Conservation (phyloP, 208 protist genomes). For the Plasmodiophora brassicae region DNA sequence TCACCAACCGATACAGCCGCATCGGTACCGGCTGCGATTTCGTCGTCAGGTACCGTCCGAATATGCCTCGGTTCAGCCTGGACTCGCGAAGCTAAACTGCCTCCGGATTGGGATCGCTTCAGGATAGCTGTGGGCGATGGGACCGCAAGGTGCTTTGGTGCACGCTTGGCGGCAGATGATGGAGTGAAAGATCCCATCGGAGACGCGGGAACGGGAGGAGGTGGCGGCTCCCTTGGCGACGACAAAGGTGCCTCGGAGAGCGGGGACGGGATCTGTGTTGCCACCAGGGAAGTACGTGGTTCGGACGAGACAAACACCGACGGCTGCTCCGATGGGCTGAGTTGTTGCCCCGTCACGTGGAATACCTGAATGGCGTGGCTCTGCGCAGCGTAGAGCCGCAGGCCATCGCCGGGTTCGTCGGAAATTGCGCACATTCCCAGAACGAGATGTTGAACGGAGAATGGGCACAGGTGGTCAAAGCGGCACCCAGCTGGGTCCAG, state of each 20-base stretch:
- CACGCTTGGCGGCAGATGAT: background rate
- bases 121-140: background rate
- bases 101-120: background rate
- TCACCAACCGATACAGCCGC: too few relatives aligned
- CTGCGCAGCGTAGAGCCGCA: background rate
- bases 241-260: background rate
- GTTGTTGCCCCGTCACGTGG: background rate
- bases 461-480: background rate
- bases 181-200: background rate
- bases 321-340: background rate
- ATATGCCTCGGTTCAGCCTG: too few relatives aligned
- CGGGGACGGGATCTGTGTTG: background rate
- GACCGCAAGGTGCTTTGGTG: background rate
- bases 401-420: background rate
- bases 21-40: too few relatives aligned
- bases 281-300: background rate
- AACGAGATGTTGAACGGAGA: background rate
- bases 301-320: background rate
- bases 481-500: slow-evolving; percentile 6
- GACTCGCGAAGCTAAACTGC: too few relatives aligned
- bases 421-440: background rate
- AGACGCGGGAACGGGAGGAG: background rate
- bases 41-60: too few relatives aligned
- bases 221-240: background rate
- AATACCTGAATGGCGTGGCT: background rate